Percentiles rank a stretch among this genome's conserved stretches.
Conservation (phyloP, 2,329 filamentous ascomycete species). For the Exophiala sp. region DNA sequence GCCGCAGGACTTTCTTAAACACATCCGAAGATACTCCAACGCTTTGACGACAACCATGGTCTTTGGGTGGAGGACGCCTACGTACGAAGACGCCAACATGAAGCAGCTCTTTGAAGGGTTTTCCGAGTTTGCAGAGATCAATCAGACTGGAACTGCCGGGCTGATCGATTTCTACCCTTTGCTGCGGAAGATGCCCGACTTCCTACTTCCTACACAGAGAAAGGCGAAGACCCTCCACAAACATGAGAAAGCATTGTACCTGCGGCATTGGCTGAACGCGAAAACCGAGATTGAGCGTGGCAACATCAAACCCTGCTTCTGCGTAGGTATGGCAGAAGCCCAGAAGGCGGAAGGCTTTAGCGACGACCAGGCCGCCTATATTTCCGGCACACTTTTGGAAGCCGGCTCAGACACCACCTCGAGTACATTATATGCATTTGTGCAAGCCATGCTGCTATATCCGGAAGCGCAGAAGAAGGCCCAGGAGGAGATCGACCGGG, state of each 20-base stretch:
- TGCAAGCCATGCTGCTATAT: slow-evolving; percentile 47
- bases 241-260: slow-evolving; percentile 40
- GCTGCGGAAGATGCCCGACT: slow-evolving; percentile 42
- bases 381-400: slow-evolving; percentile 23
- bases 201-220: slow-evolving; percentile 33
- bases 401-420: slow-evolving; percentile 20
- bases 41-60: slow-evolving; percentile 47
- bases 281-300: slow-evolving; percentile 31
- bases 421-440: slow-evolving; percentile 31
- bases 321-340: slow-evolving; percentile 7
- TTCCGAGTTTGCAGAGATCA: slow-evolving; percentile 36
- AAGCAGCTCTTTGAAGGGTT: slow-evolving; percentile 41
- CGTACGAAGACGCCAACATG: slow-evolving; percentile 39
- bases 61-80: slow-evolving; percentile 41
- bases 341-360: slow-evolving; percentile 32
- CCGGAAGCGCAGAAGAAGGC: slow-evolving; percentile 43
- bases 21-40: slow-evolving; percentile 45
- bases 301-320: slow-evolving; percentile 14
- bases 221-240: slow-evolving; percentile 40
- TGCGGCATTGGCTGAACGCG: slow-evolving; percentile 38
- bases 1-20: slow-evolving; percentile 40
- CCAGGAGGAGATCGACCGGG: slow-evolving; percentile 46
- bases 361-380: slow-evolving; percentile 30
- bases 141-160: slow-evolving; percentile 32
- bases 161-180: slow-evolving; percentile 46